A percentile compares a stretch with the other conserved stretches of the same genome.
Evolutionary conservation across 352 stramenopile genomes (phyloP).

Genomic region (Phytophthora gonapodyides): DNA sequence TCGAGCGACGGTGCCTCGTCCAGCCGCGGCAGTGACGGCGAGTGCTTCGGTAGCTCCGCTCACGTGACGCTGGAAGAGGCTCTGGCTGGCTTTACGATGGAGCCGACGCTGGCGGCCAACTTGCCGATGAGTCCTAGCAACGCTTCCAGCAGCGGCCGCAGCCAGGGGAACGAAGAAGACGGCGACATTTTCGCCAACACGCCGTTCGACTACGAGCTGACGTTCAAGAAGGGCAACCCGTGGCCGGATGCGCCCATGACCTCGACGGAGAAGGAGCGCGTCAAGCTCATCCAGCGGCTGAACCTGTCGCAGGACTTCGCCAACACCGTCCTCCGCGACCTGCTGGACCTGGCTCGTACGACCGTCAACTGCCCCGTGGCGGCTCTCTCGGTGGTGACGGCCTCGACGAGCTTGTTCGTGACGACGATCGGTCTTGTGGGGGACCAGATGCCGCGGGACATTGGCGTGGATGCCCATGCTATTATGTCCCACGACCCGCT

Average conservation of each 20-base stretch:
- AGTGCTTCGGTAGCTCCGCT: constrained; percentile 38
- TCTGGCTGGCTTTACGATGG: constrained; percentile 43
- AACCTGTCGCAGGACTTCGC: constrained; percentile 83
- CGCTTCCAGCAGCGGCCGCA: constrained; percentile 40
- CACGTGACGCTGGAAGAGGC: constrained; percentile 49
- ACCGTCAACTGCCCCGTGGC: constrained; percentile 75
- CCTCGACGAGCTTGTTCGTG: constrained; percentile 74
- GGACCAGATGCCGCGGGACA: constrained; percentile 78
- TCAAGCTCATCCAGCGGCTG: constrained; percentile 64
- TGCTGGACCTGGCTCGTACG: constrained; percentile 73
- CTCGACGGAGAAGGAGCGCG: constrained; percentile 50
- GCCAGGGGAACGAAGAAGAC: constrained; percentile 48
- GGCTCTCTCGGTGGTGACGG: constrained; percentile 70
- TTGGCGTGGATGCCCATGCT: constrained; percentile 73
- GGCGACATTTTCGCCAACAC: constrained; percentile 66
- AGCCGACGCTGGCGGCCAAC: constrained; percentile 38
- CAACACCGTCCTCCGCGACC: constrained; percentile 69
- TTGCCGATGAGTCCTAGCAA: constrained; percentile 37
- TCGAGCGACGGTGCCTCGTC: constrained; percentile 30
- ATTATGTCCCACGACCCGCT: constrained; percentile 80
- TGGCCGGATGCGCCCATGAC: constrained; percentile 80
- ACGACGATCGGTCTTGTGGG: constrained; percentile 74
- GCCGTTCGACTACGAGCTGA: constrained; percentile 65
- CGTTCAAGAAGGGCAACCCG: constrained; percentile 71
- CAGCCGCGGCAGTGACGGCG: constrained; percentile 36